These are phyloP conservation scores for Mortierella sp. DNA, from an alignment of 371 early-diverging fungal genomes.

Conservation along the genomic window DNA sequence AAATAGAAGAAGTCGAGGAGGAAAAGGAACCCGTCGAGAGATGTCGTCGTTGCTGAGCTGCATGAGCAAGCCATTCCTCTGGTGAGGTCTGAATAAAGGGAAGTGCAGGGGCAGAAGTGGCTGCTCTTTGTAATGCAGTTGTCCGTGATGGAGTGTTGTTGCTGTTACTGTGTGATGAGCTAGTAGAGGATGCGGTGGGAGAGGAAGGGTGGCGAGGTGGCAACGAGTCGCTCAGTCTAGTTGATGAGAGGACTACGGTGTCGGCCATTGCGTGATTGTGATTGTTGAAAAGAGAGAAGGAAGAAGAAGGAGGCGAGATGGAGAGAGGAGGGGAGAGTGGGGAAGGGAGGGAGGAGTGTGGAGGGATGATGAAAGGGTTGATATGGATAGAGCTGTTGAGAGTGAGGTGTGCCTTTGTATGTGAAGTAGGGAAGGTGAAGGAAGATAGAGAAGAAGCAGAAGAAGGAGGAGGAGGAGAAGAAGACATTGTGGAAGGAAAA, in stretches of 20 bases:
- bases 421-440: constrained; percentile 4
- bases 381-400: constrained; percentile 11
- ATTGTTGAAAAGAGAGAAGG: constrained; percentile 36
- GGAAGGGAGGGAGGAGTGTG: constrained; percentile 45
- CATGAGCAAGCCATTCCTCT: constrained; percentile 47
- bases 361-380: constrained; percentile 19
- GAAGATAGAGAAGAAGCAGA: not conserved
- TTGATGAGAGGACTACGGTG: not conserved
- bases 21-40: constrained; percentile 39
- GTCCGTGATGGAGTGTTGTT: constrained; percentile 9
- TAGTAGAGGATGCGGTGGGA: constrained; percentile 4
- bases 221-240: constrained; percentile 7
- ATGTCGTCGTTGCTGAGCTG: constrained; percentile 47
- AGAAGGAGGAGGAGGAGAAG: not conserved
- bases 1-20: constrained; percentile 20
- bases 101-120: constrained; percentile 11
- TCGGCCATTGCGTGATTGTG: constrained; percentile 21
- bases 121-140: not conserved
- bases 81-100: constrained; percentile 38
- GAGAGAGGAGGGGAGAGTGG: constrained; percentile 54
- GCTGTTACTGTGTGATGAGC: not conserved
- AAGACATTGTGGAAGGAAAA: not conserved
- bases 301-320: constrained; percentile 37
- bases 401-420: not conserved
- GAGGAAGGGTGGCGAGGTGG: constrained; percentile 32